phyloP scores from a whole-genome alignment of 139 green algal species.

The Auxenochlorella pyrenoidosa region DNA sequence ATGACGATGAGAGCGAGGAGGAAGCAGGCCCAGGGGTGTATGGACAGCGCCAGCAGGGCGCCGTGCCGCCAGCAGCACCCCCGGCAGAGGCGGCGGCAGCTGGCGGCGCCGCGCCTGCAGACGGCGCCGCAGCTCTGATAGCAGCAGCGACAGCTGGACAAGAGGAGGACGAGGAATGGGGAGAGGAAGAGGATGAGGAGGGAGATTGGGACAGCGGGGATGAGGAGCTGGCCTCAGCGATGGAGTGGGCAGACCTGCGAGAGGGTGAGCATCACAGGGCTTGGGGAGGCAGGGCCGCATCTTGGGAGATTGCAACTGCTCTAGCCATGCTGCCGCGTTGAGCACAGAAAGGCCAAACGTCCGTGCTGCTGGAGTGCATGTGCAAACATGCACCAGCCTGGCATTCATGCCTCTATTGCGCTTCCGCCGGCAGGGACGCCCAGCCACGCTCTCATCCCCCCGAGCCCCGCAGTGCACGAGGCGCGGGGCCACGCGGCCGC shows the following conservation, averaged over 20 bases:
- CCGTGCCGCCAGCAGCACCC: background rate
- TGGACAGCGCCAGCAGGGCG: background rate
- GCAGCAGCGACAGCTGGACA: background rate
- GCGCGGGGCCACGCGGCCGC: slow-evolving; percentile 25
- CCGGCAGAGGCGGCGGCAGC: background rate
- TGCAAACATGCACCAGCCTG: no score
- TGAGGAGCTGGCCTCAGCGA: slow-evolving; percentile 64
- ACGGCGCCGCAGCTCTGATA: background rate
- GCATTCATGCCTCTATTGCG: background rate
- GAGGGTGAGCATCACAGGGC: slow-evolving; percentile 58
- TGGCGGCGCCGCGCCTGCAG: background rate
- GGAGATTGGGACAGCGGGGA: slow-evolving; percentile 56
- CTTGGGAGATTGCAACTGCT: no score
- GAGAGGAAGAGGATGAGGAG: slow-evolving; percentile 49
- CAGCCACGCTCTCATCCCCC: background rate
- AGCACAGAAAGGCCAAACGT: no score
- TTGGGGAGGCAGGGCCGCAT: no score
- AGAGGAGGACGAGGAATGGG: slow-evolving; percentile 17
- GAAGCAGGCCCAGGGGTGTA: background rate
- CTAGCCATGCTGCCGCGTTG: no score
- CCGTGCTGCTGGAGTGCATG: no score
- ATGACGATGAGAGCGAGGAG: slow-evolving; percentile 32
- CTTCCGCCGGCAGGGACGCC: background rate
- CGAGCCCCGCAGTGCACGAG: slow-evolving; percentile 5
- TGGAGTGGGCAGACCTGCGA: slow-evolving; percentile 80